Evolutionary conservation across 495 filamentous ascomycete genomes (phyloP), one percentile per base, ranked within the genome.

Genomic region (Aspergillus sparsus): DNA sequence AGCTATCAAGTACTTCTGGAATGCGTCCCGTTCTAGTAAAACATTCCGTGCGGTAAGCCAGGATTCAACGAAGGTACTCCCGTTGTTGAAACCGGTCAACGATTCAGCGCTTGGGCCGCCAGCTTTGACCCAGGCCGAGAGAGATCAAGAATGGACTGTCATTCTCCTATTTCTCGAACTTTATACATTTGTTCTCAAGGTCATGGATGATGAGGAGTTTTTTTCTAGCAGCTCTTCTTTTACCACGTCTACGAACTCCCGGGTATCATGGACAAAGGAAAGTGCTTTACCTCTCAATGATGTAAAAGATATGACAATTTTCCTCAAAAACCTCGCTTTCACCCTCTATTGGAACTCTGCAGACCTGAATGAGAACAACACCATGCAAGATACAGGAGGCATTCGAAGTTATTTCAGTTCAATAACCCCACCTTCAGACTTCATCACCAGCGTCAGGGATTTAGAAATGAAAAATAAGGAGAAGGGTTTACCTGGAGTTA

Each of bases 261-360:
- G 72, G 55, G 62, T 68, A 62, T 82, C 76, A 37, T 80, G 73
- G 74, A 84, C 80, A 33, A 81, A 87, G 35, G 83, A 86, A 50
- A 92, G 88, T 72, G 82, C 87, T 33, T 75, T 97, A 18, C 83
- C 83, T 2, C 71, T 97, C 12, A 71, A 72, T 13, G 87, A 96
- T 34, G 76, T 97, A 10, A 85, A 85, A 64, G 81, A 83, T 9
- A 82, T 99, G 65, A 88, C 89, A 4, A 74, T 85, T 0, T 99
- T 98, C 66, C 80, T 99, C 34, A 97, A 97, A 64, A 92, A 94
- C 57, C 80, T 98, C n/a, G 87, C 88, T 0, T 97, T 98, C 62
- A 87, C 90, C 1, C 79, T 97, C 55, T 95, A 96, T 71, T 97
- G 91, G 80, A 87, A 93, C 66, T 80, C 87, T 31, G 80, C 84